Evolutionary conservation across 2,329 filamentous ascomycete species (phyloP).

Genomic region (Cladosporium sp.): DNA sequence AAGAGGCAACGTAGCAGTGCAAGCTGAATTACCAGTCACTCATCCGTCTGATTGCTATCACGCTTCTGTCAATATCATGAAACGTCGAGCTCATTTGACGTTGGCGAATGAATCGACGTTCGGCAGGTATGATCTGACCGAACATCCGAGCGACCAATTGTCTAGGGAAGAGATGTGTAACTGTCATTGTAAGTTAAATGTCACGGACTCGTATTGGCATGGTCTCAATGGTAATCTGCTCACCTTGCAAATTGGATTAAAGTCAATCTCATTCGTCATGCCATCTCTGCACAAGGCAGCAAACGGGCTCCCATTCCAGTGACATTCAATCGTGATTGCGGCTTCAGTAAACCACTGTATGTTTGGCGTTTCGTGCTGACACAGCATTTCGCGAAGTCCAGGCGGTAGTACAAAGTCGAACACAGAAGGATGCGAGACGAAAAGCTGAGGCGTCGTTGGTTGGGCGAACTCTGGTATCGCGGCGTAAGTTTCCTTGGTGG

Average conservation of each 20-base stretch:
- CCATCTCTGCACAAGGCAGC: neutral
- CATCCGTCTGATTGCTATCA: too few relatives aligned
- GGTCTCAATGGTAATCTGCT: neutral
- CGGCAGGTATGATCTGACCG: neutral
- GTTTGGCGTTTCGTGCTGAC: neutral
- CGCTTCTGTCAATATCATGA: too few relatives aligned
- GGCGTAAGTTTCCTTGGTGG: neutral
- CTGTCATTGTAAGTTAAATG: neutral
- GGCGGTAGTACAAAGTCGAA: constrained; percentile 8
- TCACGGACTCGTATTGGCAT: neutral
- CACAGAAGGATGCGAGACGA: neutral
- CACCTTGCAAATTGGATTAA: constrained; percentile 10
- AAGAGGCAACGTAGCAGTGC: too few relatives aligned
- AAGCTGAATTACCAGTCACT: too few relatives aligned
- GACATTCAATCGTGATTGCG: neutral
- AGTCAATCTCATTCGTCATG: neutral
- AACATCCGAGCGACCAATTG: neutral
- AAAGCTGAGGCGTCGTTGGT: constrained; percentile 1
- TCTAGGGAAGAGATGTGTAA: neutral
- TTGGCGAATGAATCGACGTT: neutral
- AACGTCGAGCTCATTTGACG: too few relatives aligned
- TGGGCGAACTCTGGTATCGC: neutral
- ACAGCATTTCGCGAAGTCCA: neutral
- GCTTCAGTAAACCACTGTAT: constrained; percentile 5
- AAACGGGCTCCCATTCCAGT: neutral